Evolutionary conservation across 805 yeast species (phyloP).

Genomic region (Wickerhamiella qilinensis): DNA sequence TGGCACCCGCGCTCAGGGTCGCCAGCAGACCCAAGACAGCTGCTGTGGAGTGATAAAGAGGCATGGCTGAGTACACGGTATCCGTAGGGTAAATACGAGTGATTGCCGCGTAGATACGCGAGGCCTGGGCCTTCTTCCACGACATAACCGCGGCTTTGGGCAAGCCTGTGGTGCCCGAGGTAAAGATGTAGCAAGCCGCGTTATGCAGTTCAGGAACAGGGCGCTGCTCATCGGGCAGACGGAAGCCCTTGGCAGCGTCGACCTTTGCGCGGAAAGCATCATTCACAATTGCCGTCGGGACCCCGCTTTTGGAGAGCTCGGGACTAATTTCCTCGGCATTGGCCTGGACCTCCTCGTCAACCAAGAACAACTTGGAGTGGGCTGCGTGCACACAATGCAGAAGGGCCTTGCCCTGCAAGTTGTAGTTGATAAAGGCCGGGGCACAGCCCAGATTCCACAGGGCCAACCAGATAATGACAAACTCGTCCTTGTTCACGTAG

Average conservation of each 20-base stretch:
- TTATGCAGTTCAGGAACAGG: conserved; percentile 39
- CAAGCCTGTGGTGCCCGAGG: conserved; percentile 89
- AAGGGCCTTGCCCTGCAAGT: conserved; percentile 54
- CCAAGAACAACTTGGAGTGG: conserved; percentile 44
- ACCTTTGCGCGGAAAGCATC: conserved; percentile 32
- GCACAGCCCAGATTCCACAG: conserved; percentile 82
- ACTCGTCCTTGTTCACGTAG: conserved; percentile 70
- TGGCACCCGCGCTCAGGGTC: conserved; percentile 47
- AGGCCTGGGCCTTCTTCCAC: conserved; percentile 75
- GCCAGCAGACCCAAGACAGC: conserved; percentile 74
- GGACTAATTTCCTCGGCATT: conserved; percentile 35
- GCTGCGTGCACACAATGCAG: conserved; percentile 66
- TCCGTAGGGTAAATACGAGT: conserved; percentile 40
- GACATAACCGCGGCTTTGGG: conserved; percentile 90
- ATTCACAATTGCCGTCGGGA: conserved; percentile 11
- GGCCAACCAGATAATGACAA: conserved; percentile 66
- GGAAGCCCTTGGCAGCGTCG: conserved; percentile 28
- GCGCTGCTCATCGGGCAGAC: conserved; percentile 36
- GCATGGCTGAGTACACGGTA: conserved; percentile 79
- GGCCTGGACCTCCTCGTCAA: conserved; percentile 52
- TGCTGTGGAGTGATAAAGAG: conserved; percentile 88
- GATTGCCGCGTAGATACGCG: conserved; percentile 51
- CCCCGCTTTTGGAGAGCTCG: conserved; percentile 20
- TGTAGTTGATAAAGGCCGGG: conserved; percentile 78
- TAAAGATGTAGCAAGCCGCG: conserved; percentile 61